phyloP scores from a whole-genome alignment of 306 rosid species.

The Malus sieversii region DNA sequence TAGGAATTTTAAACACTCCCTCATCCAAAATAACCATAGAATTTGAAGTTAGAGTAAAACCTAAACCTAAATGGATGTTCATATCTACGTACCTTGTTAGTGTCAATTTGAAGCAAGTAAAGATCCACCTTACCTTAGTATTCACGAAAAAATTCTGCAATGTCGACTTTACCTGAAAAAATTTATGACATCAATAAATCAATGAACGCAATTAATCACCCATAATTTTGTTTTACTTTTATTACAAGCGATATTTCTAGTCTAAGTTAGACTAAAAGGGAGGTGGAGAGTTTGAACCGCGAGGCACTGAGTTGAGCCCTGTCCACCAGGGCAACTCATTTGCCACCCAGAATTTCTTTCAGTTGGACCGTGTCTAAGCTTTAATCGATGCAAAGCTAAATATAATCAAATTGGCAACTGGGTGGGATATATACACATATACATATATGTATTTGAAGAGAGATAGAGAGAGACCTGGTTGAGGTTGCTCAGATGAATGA shows the following conservation, averaged over 20 bases:
- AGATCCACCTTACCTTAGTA: conserved; percentile 45
- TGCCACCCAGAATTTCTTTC: not conserved
- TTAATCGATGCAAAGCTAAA: not conserved
- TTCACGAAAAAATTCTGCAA: conserved; percentile 56
- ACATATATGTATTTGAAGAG: not conserved
- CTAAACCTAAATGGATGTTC: not conserved
- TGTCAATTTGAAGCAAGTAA: conserved; percentile 77
- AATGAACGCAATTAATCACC: not conserved
- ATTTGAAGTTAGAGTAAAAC: not conserved
- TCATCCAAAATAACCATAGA: no score
- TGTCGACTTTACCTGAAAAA: conserved; percentile 55
- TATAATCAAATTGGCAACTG: not conserved
- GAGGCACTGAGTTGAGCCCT: no score
- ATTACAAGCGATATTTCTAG: no score
- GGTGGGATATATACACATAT: no score
- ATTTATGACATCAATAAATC: not conserved
- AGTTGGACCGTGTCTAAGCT: not conserved
- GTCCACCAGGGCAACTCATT: no score
- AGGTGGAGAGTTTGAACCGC: no score
- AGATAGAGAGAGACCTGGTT: conserved; percentile 43
- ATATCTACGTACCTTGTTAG: conserved; percentile 43
- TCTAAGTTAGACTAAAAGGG: no score
- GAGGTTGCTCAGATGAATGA: conserved; percentile 82
- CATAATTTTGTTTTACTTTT: no score
- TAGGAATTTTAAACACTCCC: no score